These are phyloP conservation scores for Beauveria caledonica DNA, from an alignment of 2,329 filamentous ascomycete genomes.

Conservation along the genomic window DNA sequence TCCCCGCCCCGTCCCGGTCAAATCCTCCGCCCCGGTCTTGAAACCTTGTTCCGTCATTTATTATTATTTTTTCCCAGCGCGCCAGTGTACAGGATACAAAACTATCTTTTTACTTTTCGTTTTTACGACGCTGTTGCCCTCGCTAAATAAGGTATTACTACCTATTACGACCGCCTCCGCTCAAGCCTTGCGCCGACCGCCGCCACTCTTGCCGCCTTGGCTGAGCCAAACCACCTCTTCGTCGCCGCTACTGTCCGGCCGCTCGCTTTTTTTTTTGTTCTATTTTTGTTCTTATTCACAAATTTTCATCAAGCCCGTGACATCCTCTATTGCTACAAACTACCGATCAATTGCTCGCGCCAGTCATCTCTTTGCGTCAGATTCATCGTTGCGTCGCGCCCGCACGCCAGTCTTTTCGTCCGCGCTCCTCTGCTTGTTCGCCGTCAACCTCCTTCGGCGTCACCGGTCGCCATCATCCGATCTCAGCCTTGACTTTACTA, in stretches of 20 bases:
- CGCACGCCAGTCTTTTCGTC: neutral
- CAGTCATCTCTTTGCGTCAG: neutral
- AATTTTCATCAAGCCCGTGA: neutral
- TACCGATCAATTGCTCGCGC: neutral
- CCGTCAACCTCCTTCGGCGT: neutral
- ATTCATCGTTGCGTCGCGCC: neutral
- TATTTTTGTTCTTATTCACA: neutral
- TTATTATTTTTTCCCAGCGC: neutral
- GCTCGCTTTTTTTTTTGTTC: neutral
- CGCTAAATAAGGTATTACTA: neutral
- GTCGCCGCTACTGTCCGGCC: conserved; percentile 3
- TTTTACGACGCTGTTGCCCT: neutral
- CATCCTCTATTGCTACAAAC: neutral
- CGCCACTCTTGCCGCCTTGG: conserved; percentile 6
- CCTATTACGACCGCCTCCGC: neutral
- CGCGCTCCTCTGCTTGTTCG: neutral
- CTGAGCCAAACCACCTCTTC: neutral
- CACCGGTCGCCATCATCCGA: neutral
- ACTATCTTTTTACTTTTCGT: neutral
- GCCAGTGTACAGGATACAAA: neutral
- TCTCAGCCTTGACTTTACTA: neutral
- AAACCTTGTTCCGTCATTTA: neutral
- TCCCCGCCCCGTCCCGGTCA: neutral
- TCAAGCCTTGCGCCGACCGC: conserved; percentile 8
- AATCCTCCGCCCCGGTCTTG: neutral